Evolutionary conservation across 108 stramenopile genomes (phyloP).

Genomic region (Cylindrotheca closterium): DNA sequence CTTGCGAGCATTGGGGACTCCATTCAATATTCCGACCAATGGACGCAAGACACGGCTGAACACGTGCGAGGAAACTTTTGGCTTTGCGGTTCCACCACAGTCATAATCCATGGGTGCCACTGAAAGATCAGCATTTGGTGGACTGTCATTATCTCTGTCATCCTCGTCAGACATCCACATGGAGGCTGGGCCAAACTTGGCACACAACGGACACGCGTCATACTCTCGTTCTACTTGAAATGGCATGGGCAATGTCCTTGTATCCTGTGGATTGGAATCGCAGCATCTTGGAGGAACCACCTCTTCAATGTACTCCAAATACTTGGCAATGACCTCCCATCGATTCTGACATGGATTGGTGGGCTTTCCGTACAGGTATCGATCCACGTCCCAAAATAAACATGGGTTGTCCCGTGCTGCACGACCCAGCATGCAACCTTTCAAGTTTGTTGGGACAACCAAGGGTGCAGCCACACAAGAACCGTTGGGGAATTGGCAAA

Average conservation of each 20-base stretch:
- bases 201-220: conserved; percentile 9
- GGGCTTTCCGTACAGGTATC: conserved; percentile 46
- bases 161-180: background rate
- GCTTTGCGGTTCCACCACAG: background rate
- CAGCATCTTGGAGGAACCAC: conserved; percentile 67
- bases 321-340: conserved; percentile 49
- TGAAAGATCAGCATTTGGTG: background rate
- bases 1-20: conserved; percentile 14
- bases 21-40: conserved; percentile 41
- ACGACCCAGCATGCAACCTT: conserved; percentile 67
- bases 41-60: conserved; percentile 44
- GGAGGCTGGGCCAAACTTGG: background rate
- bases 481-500: conserved; percentile 53
- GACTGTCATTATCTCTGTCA: background rate
- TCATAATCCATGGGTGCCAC: background rate
- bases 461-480: conserved; percentile 49
- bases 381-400: conserved; percentile 56
- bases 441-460: conserved; percentile 44
- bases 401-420: conserved; percentile 61
- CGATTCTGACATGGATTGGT: conserved; percentile 67
- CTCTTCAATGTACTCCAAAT: conserved; percentile 50
- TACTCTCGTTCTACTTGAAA: background rate
- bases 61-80: conserved; percentile 35
- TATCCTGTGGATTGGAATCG: conserved; percentile 26
- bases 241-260: conserved; percentile 11